Conservation (phyloP, 306 rosid species). For the Corylus avellana region DNA sequence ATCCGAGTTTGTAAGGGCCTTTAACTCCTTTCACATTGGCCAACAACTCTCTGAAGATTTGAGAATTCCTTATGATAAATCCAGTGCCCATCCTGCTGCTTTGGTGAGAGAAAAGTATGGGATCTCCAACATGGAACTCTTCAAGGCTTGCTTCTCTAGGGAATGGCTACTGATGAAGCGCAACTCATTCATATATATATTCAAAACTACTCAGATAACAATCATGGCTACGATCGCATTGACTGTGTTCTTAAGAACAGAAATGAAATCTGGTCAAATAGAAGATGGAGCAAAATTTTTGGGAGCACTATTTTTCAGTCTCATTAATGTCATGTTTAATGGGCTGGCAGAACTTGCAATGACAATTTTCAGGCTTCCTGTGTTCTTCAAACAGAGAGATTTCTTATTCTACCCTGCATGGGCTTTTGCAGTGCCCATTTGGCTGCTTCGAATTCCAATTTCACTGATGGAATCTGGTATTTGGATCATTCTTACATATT, state of each 20-base stretch:
- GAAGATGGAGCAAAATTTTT: constrained; percentile 51
- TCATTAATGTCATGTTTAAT: constrained; percentile 72
- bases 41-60: constrained; percentile 48
- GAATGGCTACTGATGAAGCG: constrained; percentile 76
- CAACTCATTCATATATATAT: constrained; percentile 50
- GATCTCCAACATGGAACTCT: constrained; percentile 61
- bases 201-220: constrained; percentile 59
- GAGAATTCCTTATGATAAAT: constrained; percentile 57
- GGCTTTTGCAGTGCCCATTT: constrained; percentile 76
- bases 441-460: constrained; percentile 72
- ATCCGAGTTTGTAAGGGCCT: constrained; percentile 50
- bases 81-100: constrained; percentile 60
- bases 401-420: constrained; percentile 76
- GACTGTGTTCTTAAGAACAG: constrained; percentile 65
- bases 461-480: constrained; percentile 66
- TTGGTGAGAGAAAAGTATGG: constrained; percentile 70
- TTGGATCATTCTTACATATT: constrained; percentile 76
- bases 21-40: constrained; percentile 49
- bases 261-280: constrained; percentile 56
- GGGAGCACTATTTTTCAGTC: constrained; percentile 74
- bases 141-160: constrained; percentile 78
- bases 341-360: constrained; percentile 67
- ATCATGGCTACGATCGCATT: constrained; percentile 51
- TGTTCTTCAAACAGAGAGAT: constrained; percentile 76
- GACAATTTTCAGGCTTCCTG: constrained; percentile 65